Conservation (phyloP, 352 stramenopile genomes). For the Elongisporangium undulatum region DNA sequence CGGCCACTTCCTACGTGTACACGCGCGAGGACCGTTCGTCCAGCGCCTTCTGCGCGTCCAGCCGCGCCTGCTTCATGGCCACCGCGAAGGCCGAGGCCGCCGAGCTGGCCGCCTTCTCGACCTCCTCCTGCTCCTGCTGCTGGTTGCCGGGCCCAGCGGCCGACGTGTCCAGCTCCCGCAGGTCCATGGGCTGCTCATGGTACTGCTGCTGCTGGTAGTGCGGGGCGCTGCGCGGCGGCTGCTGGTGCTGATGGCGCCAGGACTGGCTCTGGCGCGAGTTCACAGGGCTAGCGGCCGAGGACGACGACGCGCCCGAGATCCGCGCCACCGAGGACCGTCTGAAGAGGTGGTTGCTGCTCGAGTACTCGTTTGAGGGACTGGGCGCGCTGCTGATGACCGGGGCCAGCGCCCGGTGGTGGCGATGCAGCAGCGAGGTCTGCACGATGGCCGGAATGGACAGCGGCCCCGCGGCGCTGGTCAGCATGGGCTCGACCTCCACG, state of each 20-base stretch:
- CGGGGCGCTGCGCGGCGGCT: constrained; percentile 8
- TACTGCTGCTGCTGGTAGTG: constrained; percentile 33
- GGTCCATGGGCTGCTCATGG: constrained; percentile 14
- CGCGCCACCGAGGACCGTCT: neutral
- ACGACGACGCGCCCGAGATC: neutral
- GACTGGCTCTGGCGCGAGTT: neutral
- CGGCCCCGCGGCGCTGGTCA: constrained; percentile 16
- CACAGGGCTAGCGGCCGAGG: neutral
- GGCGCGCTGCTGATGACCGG: neutral
- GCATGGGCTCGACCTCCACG: constrained; percentile 30
- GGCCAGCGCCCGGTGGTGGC: constrained; percentile 23
- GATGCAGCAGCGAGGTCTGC: constrained; percentile 42
- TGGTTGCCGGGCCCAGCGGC: constrained; percentile 10
- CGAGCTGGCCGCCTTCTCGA: constrained; percentile 29
- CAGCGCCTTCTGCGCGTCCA: constrained; percentile 64
- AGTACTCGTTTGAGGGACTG: neutral
- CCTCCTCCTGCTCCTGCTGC: constrained; percentile 9
- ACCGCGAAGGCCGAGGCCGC: constrained; percentile 67
- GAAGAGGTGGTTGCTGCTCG: neutral
- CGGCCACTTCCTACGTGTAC: constrained; percentile 5
- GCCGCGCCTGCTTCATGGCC: constrained; percentile 71
- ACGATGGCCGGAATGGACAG: constrained; percentile 19
- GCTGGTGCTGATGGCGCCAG: neutral
- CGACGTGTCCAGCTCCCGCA: constrained; percentile 8
- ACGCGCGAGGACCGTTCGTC: constrained; percentile 40